Percentiles rank a stretch among this genome's conserved stretches.
These are phyloP conservation scores for Tubosaeta sp. DNA, from an alignment of 768 basidiomycete genomes.

Conservation along the genomic window DNA sequence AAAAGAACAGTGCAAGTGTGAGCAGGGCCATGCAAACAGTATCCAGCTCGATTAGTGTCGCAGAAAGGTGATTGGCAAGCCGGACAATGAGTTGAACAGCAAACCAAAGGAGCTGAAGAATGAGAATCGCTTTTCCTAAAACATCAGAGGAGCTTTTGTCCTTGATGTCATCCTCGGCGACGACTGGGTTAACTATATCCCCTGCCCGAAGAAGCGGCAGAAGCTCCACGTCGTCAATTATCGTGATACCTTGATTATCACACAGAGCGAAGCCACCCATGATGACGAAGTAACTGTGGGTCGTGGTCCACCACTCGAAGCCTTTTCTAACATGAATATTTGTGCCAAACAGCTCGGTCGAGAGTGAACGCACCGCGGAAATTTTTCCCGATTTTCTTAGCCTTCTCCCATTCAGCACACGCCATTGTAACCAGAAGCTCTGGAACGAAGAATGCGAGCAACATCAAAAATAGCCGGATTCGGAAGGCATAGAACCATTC, in stretches of 20 bases:
- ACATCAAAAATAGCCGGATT: neutral
- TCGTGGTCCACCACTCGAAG: neutral
- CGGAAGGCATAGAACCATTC: neutral
- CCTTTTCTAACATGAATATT: neutral
- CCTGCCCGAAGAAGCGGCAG: neutral
- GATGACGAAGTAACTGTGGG: neutral
- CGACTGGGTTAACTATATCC: neutral
- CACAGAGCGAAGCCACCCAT: conserved; percentile 1
- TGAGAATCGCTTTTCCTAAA: neutral
- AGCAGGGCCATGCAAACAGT: neutral
- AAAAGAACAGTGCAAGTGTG: neutral
- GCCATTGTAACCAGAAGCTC: neutral
- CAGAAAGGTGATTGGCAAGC: neutral
- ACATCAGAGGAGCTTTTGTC: neutral
- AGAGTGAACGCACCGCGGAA: neutral
- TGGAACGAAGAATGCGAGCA: neutral
- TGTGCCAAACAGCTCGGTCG: neutral
- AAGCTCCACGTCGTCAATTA: neutral
- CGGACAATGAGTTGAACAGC: neutral
- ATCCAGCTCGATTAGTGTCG: neutral
- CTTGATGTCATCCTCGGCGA: neutral
- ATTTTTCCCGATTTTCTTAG: neutral
- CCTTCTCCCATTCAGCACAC: neutral
- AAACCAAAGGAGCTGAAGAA: neutral
- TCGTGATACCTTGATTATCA: neutral